phyloP scores from a whole-genome alignment of 169 alveolate genomes.

The Plasmodium relictum region DNA sequence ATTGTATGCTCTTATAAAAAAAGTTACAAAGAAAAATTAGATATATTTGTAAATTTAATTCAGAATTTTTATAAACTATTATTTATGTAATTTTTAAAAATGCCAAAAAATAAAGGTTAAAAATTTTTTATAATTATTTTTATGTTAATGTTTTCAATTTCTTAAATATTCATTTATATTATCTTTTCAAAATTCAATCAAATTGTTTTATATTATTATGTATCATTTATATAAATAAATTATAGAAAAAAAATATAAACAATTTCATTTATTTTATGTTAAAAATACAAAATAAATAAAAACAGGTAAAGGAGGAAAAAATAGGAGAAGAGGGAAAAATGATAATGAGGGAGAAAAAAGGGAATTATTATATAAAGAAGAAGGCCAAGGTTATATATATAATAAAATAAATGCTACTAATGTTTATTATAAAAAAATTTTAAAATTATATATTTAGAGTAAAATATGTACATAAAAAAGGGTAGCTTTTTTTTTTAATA shows the following conservation, averaged over 20 bases:
- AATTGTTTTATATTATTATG: too few relatives aligned
- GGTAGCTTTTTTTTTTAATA: background rate
- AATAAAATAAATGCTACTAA: background rate
- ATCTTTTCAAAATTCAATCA: too few relatives aligned
- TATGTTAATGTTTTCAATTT: background rate
- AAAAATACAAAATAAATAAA: conserved; percentile 7
- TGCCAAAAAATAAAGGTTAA: conserved; percentile 77
- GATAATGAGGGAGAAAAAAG: conserved; percentile 95
- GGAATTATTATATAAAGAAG: conserved; percentile 96
- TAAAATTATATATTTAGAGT: background rate
- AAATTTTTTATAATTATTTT: too few relatives aligned
- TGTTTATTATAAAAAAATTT: background rate
- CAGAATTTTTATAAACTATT: background rate
- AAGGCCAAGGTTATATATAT: conserved; percentile 92
- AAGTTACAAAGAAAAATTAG: background rate
- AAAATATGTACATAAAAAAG: background rate
- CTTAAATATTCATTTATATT: background rate
- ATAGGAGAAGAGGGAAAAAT: conserved; percentile 97
- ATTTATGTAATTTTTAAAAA: conserved; percentile 34
- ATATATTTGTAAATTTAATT: background rate
- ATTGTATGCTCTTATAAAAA: background rate
- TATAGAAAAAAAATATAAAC: background rate
- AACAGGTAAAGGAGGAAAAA: conserved; percentile 98
- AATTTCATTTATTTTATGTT: too few relatives aligned
- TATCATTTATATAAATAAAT: background rate